Percentiles rank a stretch among this genome's conserved stretches.
These are phyloP conservation scores for Nidularia sp. DNA, from an alignment of 768 basidiomycete genomes.

Conservation along the genomic window DNA sequence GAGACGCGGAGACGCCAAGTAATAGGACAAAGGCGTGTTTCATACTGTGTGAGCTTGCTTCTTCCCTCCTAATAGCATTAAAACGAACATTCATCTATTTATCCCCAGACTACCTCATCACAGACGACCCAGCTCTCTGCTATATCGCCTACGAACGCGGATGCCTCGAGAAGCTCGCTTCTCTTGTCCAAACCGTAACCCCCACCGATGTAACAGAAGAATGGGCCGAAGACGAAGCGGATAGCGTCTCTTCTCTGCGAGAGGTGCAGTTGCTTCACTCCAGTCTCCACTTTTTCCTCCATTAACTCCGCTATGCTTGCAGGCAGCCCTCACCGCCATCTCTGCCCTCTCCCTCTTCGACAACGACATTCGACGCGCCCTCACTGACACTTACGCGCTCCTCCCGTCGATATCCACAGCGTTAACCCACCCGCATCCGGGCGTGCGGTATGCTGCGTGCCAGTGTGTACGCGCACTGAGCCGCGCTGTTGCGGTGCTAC, in stretches of 20 bases:
- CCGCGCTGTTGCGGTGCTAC: slow-evolving; percentile 72
- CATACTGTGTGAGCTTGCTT: slow-evolving; percentile 54
- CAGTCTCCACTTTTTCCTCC: neutral
- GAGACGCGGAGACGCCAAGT: slow-evolving; percentile 30
- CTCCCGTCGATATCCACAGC: slow-evolving; percentile 28
- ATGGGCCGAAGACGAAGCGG: slow-evolving; percentile 71
- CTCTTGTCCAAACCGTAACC: slow-evolving; percentile 49
- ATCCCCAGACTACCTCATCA: slow-evolving; percentile 55
- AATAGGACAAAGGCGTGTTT: slow-evolving; percentile 69
- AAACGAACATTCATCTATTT: neutral
- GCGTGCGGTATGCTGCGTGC: slow-evolving; percentile 82
- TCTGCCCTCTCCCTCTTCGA: slow-evolving; percentile 71
- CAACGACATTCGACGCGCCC: slow-evolving; percentile 56
- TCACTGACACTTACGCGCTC: slow-evolving; percentile 55
- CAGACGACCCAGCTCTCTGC: slow-evolving; percentile 67
- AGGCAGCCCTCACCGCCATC: slow-evolving; percentile 74
- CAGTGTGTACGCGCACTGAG: slow-evolving; percentile 81
- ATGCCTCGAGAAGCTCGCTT: slow-evolving; percentile 50
- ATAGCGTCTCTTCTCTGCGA: slow-evolving; percentile 50
- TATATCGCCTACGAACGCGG: slow-evolving; percentile 69
- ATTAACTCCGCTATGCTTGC: neutral
- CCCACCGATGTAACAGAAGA: slow-evolving; percentile 37
- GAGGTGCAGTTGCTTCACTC: slow-evolving; percentile 41
- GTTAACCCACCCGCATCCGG: slow-evolving; percentile 59
- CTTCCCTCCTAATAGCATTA: neutral